A percentile compares a stretch with the other conserved stretches of the same genome.
Conservation (phyloP, 768 basidiomycete genomes). For the Piloderma croceum region DNA sequence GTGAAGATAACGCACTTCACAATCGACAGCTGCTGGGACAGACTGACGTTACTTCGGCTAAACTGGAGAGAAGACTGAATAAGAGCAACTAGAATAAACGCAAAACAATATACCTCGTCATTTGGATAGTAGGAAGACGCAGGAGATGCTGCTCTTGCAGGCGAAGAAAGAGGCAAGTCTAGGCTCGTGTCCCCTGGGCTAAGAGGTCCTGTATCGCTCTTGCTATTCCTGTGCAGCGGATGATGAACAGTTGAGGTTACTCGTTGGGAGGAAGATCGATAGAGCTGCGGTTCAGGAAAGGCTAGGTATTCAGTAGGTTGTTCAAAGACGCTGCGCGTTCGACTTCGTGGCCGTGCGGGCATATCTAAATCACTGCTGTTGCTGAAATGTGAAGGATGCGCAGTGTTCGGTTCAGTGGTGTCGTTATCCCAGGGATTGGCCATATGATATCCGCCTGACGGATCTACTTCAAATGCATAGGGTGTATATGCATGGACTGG, state of each 20-base stretch:
- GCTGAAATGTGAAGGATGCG: constrained; percentile 10
- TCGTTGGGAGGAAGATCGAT: constrained; percentile 39
- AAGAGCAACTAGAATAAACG: constrained; percentile 6
- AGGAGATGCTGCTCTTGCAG: constrained; percentile 25
- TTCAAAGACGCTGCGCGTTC: constrained; percentile 34
- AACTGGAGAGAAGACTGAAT: constrained; percentile 19
- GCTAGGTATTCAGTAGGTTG: constrained; percentile 22
- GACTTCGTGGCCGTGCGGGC: constrained; percentile 27
- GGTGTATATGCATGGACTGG: constrained; percentile 25
- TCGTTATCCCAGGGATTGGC: constrained; percentile 30
- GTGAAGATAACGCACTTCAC: constrained; percentile 33
- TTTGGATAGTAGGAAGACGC: constrained; percentile 30
- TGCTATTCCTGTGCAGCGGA: constrained; percentile 33
- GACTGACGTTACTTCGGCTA: constrained; percentile 19
- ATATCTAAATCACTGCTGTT: constrained; percentile 13
- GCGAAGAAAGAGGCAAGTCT: constrained; percentile 33
- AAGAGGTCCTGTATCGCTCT: constrained; percentile 30
- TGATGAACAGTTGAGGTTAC: constrained; percentile 17
- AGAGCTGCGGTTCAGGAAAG: constrained; percentile 51
- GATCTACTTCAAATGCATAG: constrained; percentile 25
- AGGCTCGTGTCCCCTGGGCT: constrained; percentile 18
- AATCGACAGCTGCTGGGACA: constrained; percentile 31
- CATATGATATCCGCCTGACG: constrained; percentile 20
- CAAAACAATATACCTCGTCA: constrained; percentile 30
- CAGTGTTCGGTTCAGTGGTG: constrained; percentile 17